These are phyloP conservation scores for Sugiyamaella floridensis DNA, from an alignment of 805 yeast species.

Conservation along the genomic window DNA sequence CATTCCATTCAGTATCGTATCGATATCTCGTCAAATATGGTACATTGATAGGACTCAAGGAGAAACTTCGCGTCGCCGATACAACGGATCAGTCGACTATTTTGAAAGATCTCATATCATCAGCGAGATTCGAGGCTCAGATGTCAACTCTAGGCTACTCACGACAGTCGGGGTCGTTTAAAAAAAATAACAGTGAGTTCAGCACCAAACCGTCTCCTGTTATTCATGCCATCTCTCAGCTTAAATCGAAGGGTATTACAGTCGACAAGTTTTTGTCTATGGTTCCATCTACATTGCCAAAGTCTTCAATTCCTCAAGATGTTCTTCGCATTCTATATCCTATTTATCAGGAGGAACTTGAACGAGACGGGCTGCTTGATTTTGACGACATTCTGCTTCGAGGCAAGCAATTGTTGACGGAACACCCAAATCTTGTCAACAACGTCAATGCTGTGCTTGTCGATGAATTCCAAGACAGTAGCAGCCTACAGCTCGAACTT, in stretches of 20 bases:
- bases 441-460: constrained; percentile 66
- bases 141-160: background rate
- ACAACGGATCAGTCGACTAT: constrained; percentile 7
- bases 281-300: background rate
- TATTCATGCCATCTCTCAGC: background rate
- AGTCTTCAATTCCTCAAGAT: background rate
- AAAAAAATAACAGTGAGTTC: background rate
- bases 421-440: constrained; percentile 40
- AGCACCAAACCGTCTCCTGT: background rate
- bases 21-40: constrained; percentile 54
- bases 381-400: constrained; percentile 75
- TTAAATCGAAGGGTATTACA: constrained; percentile 3
- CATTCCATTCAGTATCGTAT: constrained; percentile 81
- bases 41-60: constrained; percentile 37
- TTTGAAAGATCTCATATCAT: constrained; percentile 1
- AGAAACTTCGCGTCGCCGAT: constrained; percentile 8
- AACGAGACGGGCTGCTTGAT: constrained; percentile 45
- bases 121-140: background rate
- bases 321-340: constrained; percentile 3
- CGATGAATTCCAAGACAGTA: constrained; percentile 95
- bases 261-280: background rate
- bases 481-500: constrained; percentile 63
- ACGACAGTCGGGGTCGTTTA: background rate
- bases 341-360: constrained; percentile 45
- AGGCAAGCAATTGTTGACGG: constrained; percentile 44